These are phyloP conservation scores for Nakaseomyces glabratus DNA, from an alignment of 1,139 yeast genomes.

Conservation along the genomic window DNA sequence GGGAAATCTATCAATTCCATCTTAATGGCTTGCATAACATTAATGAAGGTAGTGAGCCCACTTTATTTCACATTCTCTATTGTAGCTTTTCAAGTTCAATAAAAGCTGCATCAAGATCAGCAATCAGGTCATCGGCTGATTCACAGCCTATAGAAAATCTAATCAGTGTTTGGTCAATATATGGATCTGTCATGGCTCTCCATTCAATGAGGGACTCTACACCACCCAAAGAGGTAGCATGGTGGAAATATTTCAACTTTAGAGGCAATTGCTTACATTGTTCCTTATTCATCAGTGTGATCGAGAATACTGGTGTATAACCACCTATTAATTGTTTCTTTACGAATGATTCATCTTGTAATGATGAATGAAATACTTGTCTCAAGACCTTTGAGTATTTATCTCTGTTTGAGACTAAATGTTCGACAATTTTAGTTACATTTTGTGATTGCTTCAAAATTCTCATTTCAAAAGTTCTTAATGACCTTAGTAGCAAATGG, in stretches of 20 bases:
- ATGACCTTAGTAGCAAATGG: slow-evolving; percentile 62
- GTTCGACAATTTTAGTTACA: slow-evolving; percentile 56
- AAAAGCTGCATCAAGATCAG: slow-evolving; percentile 48
- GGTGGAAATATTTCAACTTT: slow-evolving; percentile 61
- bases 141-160: slow-evolving; percentile 79
- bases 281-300: slow-evolving; percentile 43
- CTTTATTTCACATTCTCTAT: too few species aligned
- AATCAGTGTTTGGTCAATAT: slow-evolving; percentile 46
- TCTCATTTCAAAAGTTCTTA: slow-evolving; percentile 70
- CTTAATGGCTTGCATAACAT: too few species aligned
- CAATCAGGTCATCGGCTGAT: slow-evolving; percentile 59
- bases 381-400: slow-evolving; percentile 40
- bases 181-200: slow-evolving; percentile 68
- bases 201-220: slow-evolving; percentile 86
- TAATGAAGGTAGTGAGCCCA: too few species aligned
- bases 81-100: slow-evolving; percentile 15
- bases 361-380: slow-evolving; percentile 58
- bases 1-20: too few species aligned
- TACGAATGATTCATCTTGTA: slow-evolving; percentile 60
- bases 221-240: slow-evolving; percentile 93
- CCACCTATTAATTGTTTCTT: slow-evolving; percentile 57
- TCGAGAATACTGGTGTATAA: slow-evolving; percentile 65
- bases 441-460: slow-evolving; percentile 54
- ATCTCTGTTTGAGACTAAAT: slow-evolving; percentile 41
- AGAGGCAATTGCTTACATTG: slow-evolving; percentile 60